Conservation (phyloP, 2,329 filamentous ascomycete species). For the Drechmeria coniospora region DNA sequence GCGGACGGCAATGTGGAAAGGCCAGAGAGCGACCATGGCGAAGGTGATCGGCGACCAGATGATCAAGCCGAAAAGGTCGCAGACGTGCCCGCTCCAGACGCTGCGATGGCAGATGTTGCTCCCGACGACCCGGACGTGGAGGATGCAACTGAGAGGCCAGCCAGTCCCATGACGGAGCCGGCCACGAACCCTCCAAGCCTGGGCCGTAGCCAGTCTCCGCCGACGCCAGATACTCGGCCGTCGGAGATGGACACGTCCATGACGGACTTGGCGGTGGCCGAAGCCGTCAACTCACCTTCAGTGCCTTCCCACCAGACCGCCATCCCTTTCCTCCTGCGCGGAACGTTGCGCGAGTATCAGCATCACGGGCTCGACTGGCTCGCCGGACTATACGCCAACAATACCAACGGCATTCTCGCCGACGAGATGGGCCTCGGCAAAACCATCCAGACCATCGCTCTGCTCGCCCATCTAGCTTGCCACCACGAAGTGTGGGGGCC, state of each 20-base stretch:
- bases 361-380: constrained; percentile 97
- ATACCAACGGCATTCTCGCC: constrained; percentile 88
- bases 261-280: constrained; percentile 17
- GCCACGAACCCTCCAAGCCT: constrained; percentile 26
- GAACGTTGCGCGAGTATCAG: constrained; percentile 86
- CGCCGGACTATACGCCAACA: constrained; percentile 77
- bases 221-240: constrained; percentile 33
- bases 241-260: constrained; percentile 31
- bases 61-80: not conserved
- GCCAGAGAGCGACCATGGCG: not conserved
- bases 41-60: not conserved
- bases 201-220: constrained; percentile 31
- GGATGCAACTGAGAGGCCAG: constrained; percentile 16
- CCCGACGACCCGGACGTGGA: constrained; percentile 2
- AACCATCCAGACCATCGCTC: constrained; percentile 92
- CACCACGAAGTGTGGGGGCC: constrained; percentile 88
- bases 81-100: not conserved
- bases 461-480: constrained; percentile 84
- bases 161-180: constrained; percentile 26
- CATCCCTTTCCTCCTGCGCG: constrained; percentile 69
- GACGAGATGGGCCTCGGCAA: constrained; percentile 99
- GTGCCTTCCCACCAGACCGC: constrained; percentile 42
- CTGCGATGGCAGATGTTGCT: not conserved
- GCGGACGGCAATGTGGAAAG: too few relatives aligned
- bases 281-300: constrained; percentile 15